Evolutionary conservation across 2,329 filamentous ascomycete genomes (phyloP), one percentile per base, ranked within the genome.

Genomic region (Knufia fluminis): DNA sequence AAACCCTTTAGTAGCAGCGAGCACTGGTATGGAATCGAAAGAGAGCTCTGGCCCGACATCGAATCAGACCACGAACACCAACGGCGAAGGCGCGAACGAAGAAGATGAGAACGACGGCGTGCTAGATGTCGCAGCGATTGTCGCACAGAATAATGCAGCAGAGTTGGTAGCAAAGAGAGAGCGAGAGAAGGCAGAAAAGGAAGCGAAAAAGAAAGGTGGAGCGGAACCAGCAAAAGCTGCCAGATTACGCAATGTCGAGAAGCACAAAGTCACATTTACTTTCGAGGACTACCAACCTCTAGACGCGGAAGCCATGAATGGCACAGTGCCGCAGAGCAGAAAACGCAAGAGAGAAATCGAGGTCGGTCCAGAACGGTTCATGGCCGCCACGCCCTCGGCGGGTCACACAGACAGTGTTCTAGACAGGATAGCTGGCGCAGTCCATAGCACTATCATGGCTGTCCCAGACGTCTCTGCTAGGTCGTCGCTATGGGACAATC

Each of bases 391-490:
- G 8, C 64, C 68, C 17, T 62, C 55, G 4, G 58, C 52, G 3
- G 57, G 58, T n/a, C 45, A 68, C 19, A 66, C 62, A 53, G 82
- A 84, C 48, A 76, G 74, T 2, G 81, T 94, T 49, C 77, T 97
- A 38, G 87, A 95, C 62, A 81, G 81, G 49, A 87, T 98, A 54
- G 86, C 86, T 20, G 83, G 84, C 48, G 81, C 86, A 33, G 84
- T 97, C 56, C 89, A 95, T 67, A 80, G 83, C 51, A 83, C 87
- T 1, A 81, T 97, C 46, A 83, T 90, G 58, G 80, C 82, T 31
- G 86, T 95, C 20, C 82, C 87, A 40, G 89, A 95, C 54, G 80
- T 88, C 57, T 83, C 85, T 60, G 90, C 89, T 73, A 82, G 92
- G 39, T 83, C 86, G 31, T 77, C 85, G 31, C 83, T 94, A 55